Conservation (phyloP, 371 early-diverging fungal species). For the Saksenaea oblongispora region DNA sequence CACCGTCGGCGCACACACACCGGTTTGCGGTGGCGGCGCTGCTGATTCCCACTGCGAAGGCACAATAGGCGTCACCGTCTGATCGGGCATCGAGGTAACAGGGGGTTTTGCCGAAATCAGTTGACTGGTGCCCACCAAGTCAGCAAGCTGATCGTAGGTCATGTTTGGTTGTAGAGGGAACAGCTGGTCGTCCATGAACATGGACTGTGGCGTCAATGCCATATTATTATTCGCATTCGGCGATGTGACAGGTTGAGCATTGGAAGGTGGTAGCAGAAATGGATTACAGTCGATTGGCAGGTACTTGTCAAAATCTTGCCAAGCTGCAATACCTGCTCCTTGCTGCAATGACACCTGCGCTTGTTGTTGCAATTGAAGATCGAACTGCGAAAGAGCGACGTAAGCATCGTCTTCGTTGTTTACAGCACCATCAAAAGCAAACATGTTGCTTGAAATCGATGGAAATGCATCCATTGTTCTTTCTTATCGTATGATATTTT, state of each 20-base stretch:
- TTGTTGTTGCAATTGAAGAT: conserved; percentile 44
- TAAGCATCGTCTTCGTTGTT: conserved; percentile 23
- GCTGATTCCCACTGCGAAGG: conserved; percentile 13
- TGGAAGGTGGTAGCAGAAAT: conserved; percentile 8
- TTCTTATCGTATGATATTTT: neutral
- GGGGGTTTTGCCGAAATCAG: conserved; percentile 9
- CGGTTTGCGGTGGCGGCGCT: neutral
- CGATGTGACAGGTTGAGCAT: conserved; percentile 1
- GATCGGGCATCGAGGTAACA: conserved; percentile 2
- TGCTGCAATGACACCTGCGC: conserved; percentile 42
- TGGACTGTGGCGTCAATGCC: neutral
- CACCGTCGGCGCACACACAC: neutral
- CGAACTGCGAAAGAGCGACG: conserved; percentile 40
- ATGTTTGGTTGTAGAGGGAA: neutral
- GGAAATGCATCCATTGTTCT: neutral
- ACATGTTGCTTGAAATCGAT: conserved; percentile 1
- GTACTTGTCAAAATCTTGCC: conserved; percentile 46
- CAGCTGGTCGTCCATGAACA: neutral
- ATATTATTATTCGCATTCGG: conserved; percentile 2
- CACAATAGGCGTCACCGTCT: conserved; percentile 13
- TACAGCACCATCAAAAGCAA: conserved; percentile 3
- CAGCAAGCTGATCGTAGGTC: neutral
- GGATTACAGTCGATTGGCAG: conserved; percentile 26
- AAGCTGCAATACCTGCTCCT: conserved; percentile 9
- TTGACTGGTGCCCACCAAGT: neutral